Evolutionary conservation across 2,329 filamentous ascomycete genomes (phyloP), one percentile per base, ranked within the genome.

Genomic region (Pyrenophora teres): DNA sequence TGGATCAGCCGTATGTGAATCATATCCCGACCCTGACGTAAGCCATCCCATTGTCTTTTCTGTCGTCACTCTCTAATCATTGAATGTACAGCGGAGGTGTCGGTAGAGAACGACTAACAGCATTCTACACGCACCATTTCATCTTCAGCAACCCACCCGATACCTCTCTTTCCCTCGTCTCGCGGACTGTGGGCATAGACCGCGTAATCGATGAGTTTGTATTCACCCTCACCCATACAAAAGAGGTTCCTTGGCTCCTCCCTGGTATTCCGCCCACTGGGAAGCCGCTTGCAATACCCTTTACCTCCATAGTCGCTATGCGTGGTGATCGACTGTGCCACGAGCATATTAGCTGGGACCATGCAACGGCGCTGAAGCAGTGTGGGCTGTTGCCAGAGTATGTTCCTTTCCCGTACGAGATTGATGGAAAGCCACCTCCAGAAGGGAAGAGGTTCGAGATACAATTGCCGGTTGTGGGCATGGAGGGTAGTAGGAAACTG

Each of bases 1-100:
- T 91, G 1, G 79, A 86, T 40, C 84, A 90, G 68, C 89, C 88
- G 1, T 91, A 92, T 63, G 88, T 92, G 1, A 92, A 92, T 65
- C 87, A 92, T 65, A 78, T 91, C 2, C 86, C 88, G 0, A 90
- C 87, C 0, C 79, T 86, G 63, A 76, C 80, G 63, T 63, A 44
- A 32, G 59, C 62, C 3, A 19, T 32, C 3, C 35, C 15, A n/a
- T 3, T n/a, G 35, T 0, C 1, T 4, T n/a, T 10, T 7, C 23
- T 12, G 19, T 32, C n/a, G 8, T 15, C 16, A 6, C 8, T 1
- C 0, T 13, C 35, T 39, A 39, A 19, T 23, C 1, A 10, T 12
- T 21, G 27, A 1, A 18, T 6, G 4, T 8, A 31, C 16, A 65
- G 63, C 15, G 89, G 89, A 2, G 89, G 89, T 0, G 80, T 91